These are phyloP conservation scores for Aspergillus sp. DNA, from an alignment of 2,329 filamentous ascomycete species.

Conservation along the genomic window DNA sequence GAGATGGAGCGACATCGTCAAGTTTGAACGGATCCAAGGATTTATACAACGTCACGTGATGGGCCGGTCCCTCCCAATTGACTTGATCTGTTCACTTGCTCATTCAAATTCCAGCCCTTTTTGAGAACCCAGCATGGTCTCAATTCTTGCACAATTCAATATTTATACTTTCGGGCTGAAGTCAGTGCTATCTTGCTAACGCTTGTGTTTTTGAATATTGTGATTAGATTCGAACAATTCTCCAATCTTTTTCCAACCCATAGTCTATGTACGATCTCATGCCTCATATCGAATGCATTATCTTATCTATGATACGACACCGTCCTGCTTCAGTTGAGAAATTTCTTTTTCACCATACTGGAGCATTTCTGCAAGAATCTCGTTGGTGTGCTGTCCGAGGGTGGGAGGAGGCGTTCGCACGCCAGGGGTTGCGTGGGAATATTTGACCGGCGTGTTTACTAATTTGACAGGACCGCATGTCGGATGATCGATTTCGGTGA, in stretches of 20 bases:
- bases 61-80: background rate
- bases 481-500: constrained; percentile 80
- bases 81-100: background rate
- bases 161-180: background rate
- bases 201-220: background rate
- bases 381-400: constrained; percentile 82
- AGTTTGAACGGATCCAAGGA: constrained; percentile 22
- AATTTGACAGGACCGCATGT: constrained; percentile 82
- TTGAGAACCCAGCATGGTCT: background rate
- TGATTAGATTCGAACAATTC: background rate
- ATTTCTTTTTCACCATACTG: constrained; percentile 63
- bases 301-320: constrained; percentile 58
- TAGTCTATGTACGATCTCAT: background rate
- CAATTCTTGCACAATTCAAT: background rate
- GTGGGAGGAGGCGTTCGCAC: constrained; percentile 78
- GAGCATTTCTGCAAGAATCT: constrained; percentile 67
- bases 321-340: constrained; percentile 60
- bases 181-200: background rate
- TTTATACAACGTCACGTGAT: constrained; percentile 34
- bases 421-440: constrained; percentile 75
- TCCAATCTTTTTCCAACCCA: background rate
- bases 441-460: constrained; percentile 93
- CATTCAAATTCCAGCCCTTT: too few species aligned
- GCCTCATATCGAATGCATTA: background rate
- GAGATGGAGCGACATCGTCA: background rate